Evolutionary conservation across 2,329 filamentous ascomycete genomes (phyloP).

Genomic region (Pseudogymnoascus sp.): DNA sequence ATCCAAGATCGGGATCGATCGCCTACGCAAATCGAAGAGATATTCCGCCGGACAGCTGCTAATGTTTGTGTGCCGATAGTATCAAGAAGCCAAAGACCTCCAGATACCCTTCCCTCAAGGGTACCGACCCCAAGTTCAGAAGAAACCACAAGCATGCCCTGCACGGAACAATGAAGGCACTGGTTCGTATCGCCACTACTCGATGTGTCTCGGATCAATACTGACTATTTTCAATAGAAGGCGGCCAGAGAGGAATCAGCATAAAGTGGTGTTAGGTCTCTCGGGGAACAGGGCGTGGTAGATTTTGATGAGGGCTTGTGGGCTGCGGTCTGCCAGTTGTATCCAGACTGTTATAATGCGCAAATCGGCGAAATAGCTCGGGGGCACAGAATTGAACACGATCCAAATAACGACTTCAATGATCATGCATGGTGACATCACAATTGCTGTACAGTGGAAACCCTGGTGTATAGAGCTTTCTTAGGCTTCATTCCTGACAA

Average conservation of each 20-base stretch:
- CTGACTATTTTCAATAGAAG: conserved; percentile 3
- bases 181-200: conserved; percentile 54
- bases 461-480: not conserved
- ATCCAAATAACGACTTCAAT: conserved; percentile 8
- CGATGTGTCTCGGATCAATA: not conserved
- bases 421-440: not conserved
- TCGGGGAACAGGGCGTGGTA: conserved; percentile 3
- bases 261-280: not conserved
- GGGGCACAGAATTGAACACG: conserved; percentile 6
- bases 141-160: conserved; percentile 99
- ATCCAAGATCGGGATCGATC: not conserved
- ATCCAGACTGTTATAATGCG: conserved; percentile 7
- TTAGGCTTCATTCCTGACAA: not conserved
- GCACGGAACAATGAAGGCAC: conserved; percentile 94
- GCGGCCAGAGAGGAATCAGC: not conserved
- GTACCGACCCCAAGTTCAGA: conserved; percentile 98
- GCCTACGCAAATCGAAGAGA: not conserved
- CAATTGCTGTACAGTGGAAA: not conserved
- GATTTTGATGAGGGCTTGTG: conserved; percentile 5
- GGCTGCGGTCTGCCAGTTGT: conserved; percentile 4
- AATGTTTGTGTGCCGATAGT: conserved; percentile 40
- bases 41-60: not conserved
- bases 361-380: conserved; percentile 5
- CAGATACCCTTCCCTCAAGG: conserved; percentile 97
- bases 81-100: conserved; percentile 99